These are phyloP conservation scores for Epichloe glyceriae DNA, from an alignment of 2,329 filamentous ascomycete genomes.

Conservation along the genomic window DNA sequence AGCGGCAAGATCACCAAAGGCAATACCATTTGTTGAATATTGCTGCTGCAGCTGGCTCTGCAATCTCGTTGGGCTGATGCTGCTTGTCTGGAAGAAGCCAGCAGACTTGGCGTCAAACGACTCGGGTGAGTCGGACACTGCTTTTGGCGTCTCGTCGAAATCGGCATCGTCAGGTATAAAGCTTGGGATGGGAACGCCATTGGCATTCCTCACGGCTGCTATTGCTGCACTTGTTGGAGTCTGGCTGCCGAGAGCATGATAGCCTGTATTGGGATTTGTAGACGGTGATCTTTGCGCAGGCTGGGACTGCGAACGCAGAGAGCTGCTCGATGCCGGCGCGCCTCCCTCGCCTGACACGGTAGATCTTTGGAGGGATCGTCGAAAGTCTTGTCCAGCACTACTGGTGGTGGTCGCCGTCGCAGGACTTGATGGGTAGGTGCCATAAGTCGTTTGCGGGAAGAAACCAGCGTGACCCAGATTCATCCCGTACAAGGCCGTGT, in stretches of 20 bases:
- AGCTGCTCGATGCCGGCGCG: slow-evolving; percentile 34
- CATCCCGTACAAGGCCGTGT: slow-evolving; percentile 32
- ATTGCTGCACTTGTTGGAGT: slow-evolving; percentile 23
- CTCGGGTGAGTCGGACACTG: slow-evolving; percentile 30
- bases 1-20: slow-evolving; percentile 34
- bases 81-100: slow-evolving; percentile 15
- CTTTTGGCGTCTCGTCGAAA: slow-evolving; percentile 31
- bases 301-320: slow-evolving; percentile 54
- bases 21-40: slow-evolving; percentile 25
- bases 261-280: slow-evolving; percentile 13
- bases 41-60: slow-evolving; percentile 12
- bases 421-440: slow-evolving; percentile 44
- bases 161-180: slow-evolving; percentile 44
- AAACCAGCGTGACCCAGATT: slow-evolving; percentile 27
- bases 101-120: slow-evolving; percentile 30
- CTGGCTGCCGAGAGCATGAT: slow-evolving; percentile 16
- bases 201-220: slow-evolving; percentile 27
- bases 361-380: slow-evolving; percentile 44
- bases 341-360: slow-evolving; percentile 35
- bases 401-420: slow-evolving; percentile 32
- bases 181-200: slow-evolving; percentile 39
- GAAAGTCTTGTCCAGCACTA: slow-evolving; percentile 35
- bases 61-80: slow-evolving; percentile 14
- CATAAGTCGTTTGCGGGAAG: slow-evolving; percentile 35
- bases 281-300: slow-evolving; percentile 39